A percentile compares a stretch with the other conserved stretches of the same genome.
Conservation (phyloP, 2,329 filamentous ascomycete species). For the Cladophialophora chaetospira region DNA sequence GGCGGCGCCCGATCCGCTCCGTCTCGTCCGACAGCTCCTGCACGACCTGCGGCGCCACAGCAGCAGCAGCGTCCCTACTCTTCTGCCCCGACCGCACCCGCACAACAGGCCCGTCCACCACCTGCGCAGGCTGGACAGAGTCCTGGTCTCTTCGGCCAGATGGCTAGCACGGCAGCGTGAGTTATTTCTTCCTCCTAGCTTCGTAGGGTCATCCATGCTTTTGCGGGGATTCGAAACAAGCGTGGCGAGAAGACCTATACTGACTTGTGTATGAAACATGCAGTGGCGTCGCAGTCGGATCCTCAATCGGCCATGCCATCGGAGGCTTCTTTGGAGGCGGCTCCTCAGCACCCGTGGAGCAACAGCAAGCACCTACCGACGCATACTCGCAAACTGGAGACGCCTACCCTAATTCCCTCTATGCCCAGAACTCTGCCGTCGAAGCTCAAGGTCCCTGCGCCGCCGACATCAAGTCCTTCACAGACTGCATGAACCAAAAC, state of each 20-base stretch:
- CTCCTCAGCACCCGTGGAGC: conserved; percentile 58
- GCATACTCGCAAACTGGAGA: conserved; percentile 3
- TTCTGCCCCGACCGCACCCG: conserved; percentile 51
- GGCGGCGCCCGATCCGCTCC: conserved; percentile 54
- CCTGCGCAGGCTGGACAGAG: conserved; percentile 58
- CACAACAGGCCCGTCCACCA: conserved; percentile 54
- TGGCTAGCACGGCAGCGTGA: conserved; percentile 97
- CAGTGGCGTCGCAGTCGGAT: conserved; percentile 95
- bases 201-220: conserved; percentile 2
- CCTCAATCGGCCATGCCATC: conserved; percentile 91
- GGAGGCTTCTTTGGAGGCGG: conserved; percentile 78
- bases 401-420: conserved; percentile 52
- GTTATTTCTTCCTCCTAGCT: conserved; percentile 43
- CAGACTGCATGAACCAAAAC: conserved; percentile 95
- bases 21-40: conserved; percentile 62
- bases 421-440: conserved; percentile 41
- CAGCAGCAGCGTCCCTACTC: conserved; percentile 55
- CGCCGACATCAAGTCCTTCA: conserved; percentile 80
- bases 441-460: conserved; percentile 67
- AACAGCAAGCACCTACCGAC: conserved; percentile 51
- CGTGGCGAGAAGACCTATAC: conserved; percentile 9
- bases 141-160: conserved; percentile 89
- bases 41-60: conserved; percentile 34
- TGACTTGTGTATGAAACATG: conserved; percentile 12
- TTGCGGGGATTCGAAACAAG: neutral